A percentile compares a stretch with the other conserved stretches of the same genome.
Evolutionary conservation across 805 yeast genomes (phyloP).

Genomic region (Tetrapisispora iriomotensis): DNA sequence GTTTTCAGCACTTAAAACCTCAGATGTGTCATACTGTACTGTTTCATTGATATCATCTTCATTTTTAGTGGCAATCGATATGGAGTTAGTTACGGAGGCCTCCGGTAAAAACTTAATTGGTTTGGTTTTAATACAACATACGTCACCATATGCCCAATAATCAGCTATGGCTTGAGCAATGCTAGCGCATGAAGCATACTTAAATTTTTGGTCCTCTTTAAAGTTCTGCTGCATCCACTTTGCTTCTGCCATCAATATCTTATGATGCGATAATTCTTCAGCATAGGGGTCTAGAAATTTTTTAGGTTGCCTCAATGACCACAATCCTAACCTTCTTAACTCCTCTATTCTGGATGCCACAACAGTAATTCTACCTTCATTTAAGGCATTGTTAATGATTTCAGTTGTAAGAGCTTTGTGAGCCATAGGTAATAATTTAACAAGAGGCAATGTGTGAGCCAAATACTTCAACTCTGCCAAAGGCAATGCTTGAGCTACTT

Average conservation of each 20-base stretch:
- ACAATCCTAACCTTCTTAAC: conserved; percentile 71
- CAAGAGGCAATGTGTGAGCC: conserved; percentile 79
- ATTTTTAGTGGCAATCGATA: too few relatives aligned
- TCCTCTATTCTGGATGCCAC: conserved; percentile 88
- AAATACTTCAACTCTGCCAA: conserved; percentile 79
- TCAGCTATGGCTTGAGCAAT: conserved; percentile 68
- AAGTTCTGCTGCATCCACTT: conserved; percentile 78
- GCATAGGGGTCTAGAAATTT: conserved; percentile 57
- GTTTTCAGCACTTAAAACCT: too few relatives aligned
- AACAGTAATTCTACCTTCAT: conserved; percentile 87
- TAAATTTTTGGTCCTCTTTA: conserved; percentile 58
- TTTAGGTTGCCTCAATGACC: conserved; percentile 85
- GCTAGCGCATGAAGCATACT: conserved; percentile 56
- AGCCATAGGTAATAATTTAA: conserved; percentile 70
- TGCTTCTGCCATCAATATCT: conserved; percentile 61
- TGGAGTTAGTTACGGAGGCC: too few relatives aligned
- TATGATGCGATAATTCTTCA: conserved; percentile 52
- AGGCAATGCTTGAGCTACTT: conserved; percentile 49
- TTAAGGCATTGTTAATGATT: conserved; percentile 70
- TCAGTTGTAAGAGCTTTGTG: conserved; percentile 83
- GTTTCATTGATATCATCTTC: too few relatives aligned
- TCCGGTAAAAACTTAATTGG: conserved; percentile 26
- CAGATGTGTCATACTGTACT: too few relatives aligned
- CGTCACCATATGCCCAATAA: conserved; percentile 70
- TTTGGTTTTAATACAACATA: conserved; percentile 49